A percentile compares a stretch with the other conserved stretches of the same genome.
These are phyloP conservation scores for Pharus latifolius DNA, from an alignment of 176 grass and related monocot genomes.

Conservation along the genomic window DNA sequence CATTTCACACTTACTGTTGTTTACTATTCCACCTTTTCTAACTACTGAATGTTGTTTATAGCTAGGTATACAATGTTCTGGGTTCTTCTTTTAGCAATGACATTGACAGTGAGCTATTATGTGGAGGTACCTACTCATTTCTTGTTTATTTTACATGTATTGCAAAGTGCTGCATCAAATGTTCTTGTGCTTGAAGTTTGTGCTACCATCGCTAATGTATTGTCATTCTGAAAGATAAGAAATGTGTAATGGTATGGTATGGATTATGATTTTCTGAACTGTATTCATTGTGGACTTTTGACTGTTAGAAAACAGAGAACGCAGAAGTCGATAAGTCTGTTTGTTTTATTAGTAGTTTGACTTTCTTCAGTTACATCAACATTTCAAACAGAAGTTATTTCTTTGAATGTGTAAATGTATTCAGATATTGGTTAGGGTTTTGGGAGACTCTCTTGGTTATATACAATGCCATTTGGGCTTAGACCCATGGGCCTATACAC, in stretches of 20 bases:
- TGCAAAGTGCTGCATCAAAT: background rate
- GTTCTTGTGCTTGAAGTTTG: background rate
- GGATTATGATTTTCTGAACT: background rate
- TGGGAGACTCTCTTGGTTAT: too few species aligned
- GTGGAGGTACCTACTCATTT: conserved; percentile 60
- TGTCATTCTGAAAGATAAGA: background rate
- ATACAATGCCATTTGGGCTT: too few species aligned
- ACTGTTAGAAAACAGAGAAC: background rate
- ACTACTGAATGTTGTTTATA: conserved; percentile 2
- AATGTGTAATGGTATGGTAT: background rate
- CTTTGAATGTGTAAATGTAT: too few species aligned
- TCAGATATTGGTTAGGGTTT: too few species aligned
- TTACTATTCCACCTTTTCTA: conserved; percentile 1
- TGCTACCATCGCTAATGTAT: background rate
- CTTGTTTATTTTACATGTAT: conserved; percentile 5
- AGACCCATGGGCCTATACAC: too few species aligned
- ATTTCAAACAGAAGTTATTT: too few species aligned
- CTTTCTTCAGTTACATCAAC: too few species aligned
- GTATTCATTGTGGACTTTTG: background rate
- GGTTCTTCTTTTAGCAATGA: conserved; percentile 84
- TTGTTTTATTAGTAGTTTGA: too few species aligned
- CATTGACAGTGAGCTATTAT: conserved; percentile 87
- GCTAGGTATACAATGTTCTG: conserved; percentile 98
- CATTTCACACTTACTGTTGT: conserved; percentile 2
- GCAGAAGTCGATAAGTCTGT: background rate